These are phyloP conservation scores for Penicillium sp. DNA, from an alignment of 2,329 filamentous ascomycete genomes.

Conservation along the genomic window DNA sequence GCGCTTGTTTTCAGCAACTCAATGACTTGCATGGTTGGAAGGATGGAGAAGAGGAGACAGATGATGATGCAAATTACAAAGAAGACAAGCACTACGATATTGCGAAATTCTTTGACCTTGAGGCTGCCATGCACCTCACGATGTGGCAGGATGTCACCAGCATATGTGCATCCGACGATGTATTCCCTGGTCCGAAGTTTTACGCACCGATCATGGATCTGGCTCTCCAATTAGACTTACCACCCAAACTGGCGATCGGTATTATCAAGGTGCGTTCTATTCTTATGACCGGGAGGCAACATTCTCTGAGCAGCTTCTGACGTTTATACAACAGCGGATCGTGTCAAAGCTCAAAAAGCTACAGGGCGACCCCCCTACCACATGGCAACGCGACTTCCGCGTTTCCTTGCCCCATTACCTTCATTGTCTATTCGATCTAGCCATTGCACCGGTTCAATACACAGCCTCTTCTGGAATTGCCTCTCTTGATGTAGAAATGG, in stretches of 20 bases:
- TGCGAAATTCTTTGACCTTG: constrained; percentile 2
- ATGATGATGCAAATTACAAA: background rate
- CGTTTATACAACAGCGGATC: background rate
- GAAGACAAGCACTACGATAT: background rate
- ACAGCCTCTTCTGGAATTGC: background rate
- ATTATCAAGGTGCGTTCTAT: background rate
- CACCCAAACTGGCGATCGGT: background rate
- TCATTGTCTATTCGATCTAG: background rate
- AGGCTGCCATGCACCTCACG: background rate
- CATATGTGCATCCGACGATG: background rate
- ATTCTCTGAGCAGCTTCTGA: background rate
- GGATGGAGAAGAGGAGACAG: background rate
- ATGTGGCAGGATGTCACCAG: background rate
- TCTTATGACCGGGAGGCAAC: background rate
- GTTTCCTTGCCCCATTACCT: background rate
- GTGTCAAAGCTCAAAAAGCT: background rate
- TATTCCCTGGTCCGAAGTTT: background rate
- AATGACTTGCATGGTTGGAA: background rate
- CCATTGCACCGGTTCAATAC: background rate
- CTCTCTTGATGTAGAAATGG: background rate
- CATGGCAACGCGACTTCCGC: background rate
- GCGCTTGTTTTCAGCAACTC: background rate
- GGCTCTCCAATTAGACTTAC: background rate
- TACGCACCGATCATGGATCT: background rate
- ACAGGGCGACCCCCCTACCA: background rate